phyloP scores from a whole-genome alignment of 176 grass and related monocot genomes.

The Hsuehochloa calcarea region DNA sequence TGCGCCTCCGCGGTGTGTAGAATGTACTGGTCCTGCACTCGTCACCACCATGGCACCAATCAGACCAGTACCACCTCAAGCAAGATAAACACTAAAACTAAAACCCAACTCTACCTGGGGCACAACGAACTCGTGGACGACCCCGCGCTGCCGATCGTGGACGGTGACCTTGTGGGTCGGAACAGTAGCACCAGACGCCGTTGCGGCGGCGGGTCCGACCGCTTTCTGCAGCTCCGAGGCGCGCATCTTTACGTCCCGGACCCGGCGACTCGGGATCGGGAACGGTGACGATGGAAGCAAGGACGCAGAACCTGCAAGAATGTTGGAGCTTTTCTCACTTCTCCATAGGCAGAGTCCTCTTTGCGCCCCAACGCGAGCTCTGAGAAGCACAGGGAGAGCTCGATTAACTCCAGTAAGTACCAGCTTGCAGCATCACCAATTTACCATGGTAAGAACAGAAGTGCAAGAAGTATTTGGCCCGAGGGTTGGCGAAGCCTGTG shows the following conservation, averaged over 20 bases:
- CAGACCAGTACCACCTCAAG: not conserved
- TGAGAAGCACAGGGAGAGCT: not conserved
- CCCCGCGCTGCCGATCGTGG: constrained; percentile 75
- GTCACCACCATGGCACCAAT: not conserved
- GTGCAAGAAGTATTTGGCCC: not conserved
- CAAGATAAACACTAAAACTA: too few species aligned
- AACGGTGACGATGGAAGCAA: not conserved
- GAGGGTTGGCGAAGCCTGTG: too few species aligned
- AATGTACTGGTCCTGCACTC: constrained; percentile 85
- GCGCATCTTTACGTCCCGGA: constrained; percentile 6
- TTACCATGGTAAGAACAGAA: not conserved
- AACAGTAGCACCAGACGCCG: not conserved
- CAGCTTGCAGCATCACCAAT: not conserved
- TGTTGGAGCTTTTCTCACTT: not conserved
- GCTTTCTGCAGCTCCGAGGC: constrained; percentile 55
- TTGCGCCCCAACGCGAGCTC: constrained; percentile 35
- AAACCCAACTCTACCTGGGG: constrained; percentile 55
- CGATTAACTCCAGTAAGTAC: not conserved
- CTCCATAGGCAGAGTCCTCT: constrained; percentile 7
- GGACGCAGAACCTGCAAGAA: constrained; percentile 7
- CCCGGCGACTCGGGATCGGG: not conserved
- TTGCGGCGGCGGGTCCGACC: not conserved
- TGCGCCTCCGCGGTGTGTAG: constrained; percentile 89
- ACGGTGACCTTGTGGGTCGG: constrained; percentile 79
- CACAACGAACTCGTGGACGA: constrained; percentile 81